These are phyloP conservation scores for Venturia aucupariae DNA, from an alignment of 2,329 filamentous ascomycete genomes.

Conservation along the genomic window DNA sequence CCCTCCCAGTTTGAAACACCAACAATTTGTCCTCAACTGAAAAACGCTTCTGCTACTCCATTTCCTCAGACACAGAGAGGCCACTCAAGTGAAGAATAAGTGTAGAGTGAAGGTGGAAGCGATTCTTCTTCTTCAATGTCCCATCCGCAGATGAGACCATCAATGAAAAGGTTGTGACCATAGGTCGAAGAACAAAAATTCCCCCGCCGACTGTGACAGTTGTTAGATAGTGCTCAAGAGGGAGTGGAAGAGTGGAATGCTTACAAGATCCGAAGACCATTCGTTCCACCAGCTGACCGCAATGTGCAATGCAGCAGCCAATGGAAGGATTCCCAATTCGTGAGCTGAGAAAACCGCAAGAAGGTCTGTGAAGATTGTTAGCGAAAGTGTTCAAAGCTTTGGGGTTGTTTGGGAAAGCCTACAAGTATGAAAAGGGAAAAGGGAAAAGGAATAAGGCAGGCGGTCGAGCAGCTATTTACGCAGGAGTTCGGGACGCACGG, in stretches of 20 bases:
- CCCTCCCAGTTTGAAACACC: not conserved
- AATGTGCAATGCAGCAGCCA: slow-evolving; percentile 15
- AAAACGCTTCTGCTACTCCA: not conserved
- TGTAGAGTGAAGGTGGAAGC: too few relatives aligned
- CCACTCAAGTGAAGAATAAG: not conserved
- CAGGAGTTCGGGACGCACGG: too few relatives aligned
- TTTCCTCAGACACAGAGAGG: not conserved
- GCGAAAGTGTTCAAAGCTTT: too few relatives aligned
- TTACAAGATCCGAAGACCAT: slow-evolving; percentile 37
- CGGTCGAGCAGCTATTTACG: too few relatives aligned
- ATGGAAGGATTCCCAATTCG: slow-evolving; percentile 15
- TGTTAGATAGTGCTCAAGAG: too few relatives aligned
- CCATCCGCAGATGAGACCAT: slow-evolving; percentile 25
- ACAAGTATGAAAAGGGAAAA: too few relatives aligned
- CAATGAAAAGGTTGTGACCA: slow-evolving; percentile 32
- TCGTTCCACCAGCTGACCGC: slow-evolving; percentile 18
- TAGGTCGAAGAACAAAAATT: slow-evolving; percentile 39
- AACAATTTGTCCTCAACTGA: not conserved
- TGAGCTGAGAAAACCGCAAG: slow-evolving; percentile 14
- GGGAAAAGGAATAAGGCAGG: too few relatives aligned
- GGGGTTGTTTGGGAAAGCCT: too few relatives aligned
- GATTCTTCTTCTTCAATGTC: slow-evolving; percentile 29
- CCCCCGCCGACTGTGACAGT: slow-evolving; percentile 28
- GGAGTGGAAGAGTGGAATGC: too few relatives aligned
- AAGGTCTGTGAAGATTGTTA: slow-evolving; percentile 15